These are phyloP conservation scores for Xylariales sp. DNA, from an alignment of 2,329 filamentous ascomycete genomes.

Conservation along the genomic window DNA sequence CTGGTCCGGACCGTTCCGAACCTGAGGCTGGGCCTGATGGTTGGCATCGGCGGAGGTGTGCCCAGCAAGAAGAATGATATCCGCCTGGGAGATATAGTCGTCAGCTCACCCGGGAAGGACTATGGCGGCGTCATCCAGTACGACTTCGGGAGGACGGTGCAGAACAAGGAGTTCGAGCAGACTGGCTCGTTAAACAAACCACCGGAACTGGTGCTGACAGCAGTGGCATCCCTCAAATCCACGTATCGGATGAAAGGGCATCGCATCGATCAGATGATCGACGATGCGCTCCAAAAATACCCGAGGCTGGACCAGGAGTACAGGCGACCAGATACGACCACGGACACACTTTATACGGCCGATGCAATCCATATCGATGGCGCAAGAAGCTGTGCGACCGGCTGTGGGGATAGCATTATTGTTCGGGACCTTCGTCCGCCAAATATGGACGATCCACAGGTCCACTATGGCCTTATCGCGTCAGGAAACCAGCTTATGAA, in stretches of 20 bases:
- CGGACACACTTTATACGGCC: constrained; percentile 22
- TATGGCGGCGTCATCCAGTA: constrained; percentile 24
- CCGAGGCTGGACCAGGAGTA: constrained; percentile 16
- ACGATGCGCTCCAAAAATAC: constrained; percentile 16
- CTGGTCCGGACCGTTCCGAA: constrained; percentile 22
- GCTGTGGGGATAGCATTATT: background rate
- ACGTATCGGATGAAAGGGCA: constrained; percentile 14
- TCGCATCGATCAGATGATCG: constrained; percentile 23
- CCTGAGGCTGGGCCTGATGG: constrained; percentile 23
- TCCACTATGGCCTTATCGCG: constrained; percentile 31
- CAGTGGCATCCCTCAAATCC: constrained; percentile 20
- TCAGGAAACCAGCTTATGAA: constrained; percentile 25
- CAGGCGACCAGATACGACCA: constrained; percentile 14
- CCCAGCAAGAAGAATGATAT: constrained; percentile 26
- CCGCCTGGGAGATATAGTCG: constrained; percentile 27
- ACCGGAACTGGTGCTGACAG: constrained; percentile 3
- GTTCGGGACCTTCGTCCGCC: background rate
- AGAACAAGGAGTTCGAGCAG: constrained; percentile 12
- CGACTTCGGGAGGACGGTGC: constrained; percentile 22
- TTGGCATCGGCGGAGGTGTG: constrained; percentile 26
- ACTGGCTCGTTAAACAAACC: constrained; percentile 9
- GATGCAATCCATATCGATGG: constrained; percentile 3
- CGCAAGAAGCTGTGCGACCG: too few relatives aligned
- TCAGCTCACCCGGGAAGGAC: constrained; percentile 16
- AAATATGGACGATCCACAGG: constrained; percentile 14